Evolutionary conservation across 805 yeast genomes (phyloP).

Genomic region (Saturnispora serradocipensis): DNA sequence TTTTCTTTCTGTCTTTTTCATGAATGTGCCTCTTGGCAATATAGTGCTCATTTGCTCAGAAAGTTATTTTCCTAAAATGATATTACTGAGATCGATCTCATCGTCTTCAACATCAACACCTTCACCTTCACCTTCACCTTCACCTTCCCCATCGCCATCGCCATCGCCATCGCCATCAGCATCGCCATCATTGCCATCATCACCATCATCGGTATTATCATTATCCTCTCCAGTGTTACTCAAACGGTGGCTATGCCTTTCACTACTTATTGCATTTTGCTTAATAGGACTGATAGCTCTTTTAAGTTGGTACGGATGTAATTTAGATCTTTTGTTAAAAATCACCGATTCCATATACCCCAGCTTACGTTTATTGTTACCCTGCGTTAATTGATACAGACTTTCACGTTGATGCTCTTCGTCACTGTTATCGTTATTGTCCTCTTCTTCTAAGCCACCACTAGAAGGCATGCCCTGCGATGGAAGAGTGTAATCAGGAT

Average conservation of each 20-base stretch:
- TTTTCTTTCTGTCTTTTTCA: not conserved
- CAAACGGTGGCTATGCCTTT: too few species aligned
- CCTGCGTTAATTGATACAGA: not conserved
- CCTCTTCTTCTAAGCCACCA: not conserved
- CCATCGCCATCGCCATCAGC: conserved; percentile 5
- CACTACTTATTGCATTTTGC: not conserved
- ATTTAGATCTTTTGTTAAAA: not conserved
- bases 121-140: conserved; percentile 1
- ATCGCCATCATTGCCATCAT: not conserved
- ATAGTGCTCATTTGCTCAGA: not conserved
- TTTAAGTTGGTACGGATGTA: not conserved
- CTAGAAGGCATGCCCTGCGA: not conserved
- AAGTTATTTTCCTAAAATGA: conserved; percentile 4
- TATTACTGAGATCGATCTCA: conserved; percentile 1
- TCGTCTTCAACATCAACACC: not conserved
- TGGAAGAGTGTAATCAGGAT: conserved; percentile 2
- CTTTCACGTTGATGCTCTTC: not conserved
- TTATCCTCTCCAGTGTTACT: too few species aligned
- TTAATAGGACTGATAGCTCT: not conserved
- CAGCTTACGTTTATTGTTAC: not conserved
- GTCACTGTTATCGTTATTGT: conserved; percentile 4
- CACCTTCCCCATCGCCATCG: not conserved
- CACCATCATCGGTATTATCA: too few species aligned
- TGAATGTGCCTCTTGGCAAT: not conserved
- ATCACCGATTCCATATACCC: not conserved